Percentiles rank a stretch among this genome's conserved stretches.
phyloP scores from a whole-genome alignment of 371 early-diverging fungal genomes.

The Vairimorpha apis region DNA sequence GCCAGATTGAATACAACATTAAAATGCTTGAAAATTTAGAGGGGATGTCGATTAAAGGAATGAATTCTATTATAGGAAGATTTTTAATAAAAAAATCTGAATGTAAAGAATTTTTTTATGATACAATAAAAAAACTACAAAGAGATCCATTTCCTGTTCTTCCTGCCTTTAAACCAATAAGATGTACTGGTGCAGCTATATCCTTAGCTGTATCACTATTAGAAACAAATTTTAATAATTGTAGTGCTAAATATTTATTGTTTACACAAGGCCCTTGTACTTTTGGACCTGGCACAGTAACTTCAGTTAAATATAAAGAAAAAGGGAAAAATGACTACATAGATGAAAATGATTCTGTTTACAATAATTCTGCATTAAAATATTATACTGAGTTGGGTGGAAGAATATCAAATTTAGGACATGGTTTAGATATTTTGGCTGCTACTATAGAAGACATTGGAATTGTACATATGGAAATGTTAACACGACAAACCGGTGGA shows the following conservation, averaged over 20 bases:
- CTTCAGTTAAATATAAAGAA: slow-evolving; percentile 80
- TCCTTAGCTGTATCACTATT: slow-evolving; percentile 85
- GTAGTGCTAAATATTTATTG: slow-evolving; percentile 85
- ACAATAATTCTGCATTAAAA: slow-evolving; percentile 74
- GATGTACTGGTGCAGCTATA: slow-evolving; percentile 94
- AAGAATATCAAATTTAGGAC: slow-evolving; percentile 74
- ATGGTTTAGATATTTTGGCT: slow-evolving; percentile 78
- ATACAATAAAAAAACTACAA: slow-evolving; percentile 84
- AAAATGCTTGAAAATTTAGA: slow-evolving; percentile 63
- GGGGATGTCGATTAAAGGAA: slow-evolving; percentile 5
- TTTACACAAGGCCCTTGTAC: slow-evolving; percentile 95
- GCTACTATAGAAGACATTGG: slow-evolving; percentile 89
- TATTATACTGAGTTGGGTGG: slow-evolving; percentile 83
- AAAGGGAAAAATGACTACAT: slow-evolving; percentile 89
- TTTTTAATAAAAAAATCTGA: slow-evolving; percentile 69
- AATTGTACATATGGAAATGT: slow-evolving; percentile 84
- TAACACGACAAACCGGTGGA: slow-evolving; percentile 85
- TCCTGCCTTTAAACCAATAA: slow-evolving; percentile 78
- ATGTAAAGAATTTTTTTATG: slow-evolving; percentile 82
- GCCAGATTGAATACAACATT: slow-evolving; percentile 82
- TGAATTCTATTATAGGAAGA: neutral
- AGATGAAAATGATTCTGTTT: slow-evolving; percentile 81
- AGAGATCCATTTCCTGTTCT: slow-evolving; percentile 96
- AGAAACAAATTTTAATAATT: slow-evolving; percentile 67
- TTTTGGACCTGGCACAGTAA: slow-evolving; percentile 91